Percentiles rank a stretch among this genome's conserved stretches.
Evolutionary conservation across 164 flowering plant species (phyloP).

Genomic region (Malania oleifera): DNA sequence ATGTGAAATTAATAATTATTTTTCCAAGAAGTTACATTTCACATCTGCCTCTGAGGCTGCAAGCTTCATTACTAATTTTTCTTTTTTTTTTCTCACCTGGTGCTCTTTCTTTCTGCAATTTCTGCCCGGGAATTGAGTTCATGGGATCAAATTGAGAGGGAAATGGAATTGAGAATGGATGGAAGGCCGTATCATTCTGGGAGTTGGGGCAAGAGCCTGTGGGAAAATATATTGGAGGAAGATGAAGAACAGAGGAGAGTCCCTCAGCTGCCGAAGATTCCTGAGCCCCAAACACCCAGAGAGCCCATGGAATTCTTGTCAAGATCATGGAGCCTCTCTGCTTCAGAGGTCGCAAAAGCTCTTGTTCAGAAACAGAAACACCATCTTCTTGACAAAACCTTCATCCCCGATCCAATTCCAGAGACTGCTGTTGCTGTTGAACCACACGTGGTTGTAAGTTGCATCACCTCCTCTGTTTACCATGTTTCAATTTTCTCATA

Average conservation of each 20-base stretch:
- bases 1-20: too few species aligned
- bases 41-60: too few species aligned
- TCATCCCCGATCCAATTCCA: conserved; percentile 19
- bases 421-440: conserved; percentile 16
- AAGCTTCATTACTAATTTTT: too few species aligned
- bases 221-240: conserved; percentile 26
- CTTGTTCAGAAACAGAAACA: conserved; percentile 54
- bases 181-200: conserved; percentile 13
- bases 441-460: conserved; percentile 43
- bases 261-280: conserved; percentile 34
- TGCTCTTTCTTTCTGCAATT: too few species aligned
- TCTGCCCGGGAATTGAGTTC: too few species aligned
- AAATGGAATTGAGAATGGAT: conserved; percentile 32
- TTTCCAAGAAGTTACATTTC: too few species aligned
- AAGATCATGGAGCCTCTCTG: conserved; percentile 91
- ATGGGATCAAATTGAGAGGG: too few species aligned
- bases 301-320: conserved; percentile 94
- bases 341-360: conserved; percentile 75
- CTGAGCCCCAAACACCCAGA: conserved; percentile 82
- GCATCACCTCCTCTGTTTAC: neutral
- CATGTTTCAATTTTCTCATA: too few species aligned
- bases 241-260: conserved; percentile 26
- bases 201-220: conserved; percentile 25
- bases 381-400: conserved; percentile 18
- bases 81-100: too few species aligned